These are phyloP conservation scores for Citrus sp. DNA, from an alignment of 345 rosid genomes.

Conservation along the genomic window DNA sequence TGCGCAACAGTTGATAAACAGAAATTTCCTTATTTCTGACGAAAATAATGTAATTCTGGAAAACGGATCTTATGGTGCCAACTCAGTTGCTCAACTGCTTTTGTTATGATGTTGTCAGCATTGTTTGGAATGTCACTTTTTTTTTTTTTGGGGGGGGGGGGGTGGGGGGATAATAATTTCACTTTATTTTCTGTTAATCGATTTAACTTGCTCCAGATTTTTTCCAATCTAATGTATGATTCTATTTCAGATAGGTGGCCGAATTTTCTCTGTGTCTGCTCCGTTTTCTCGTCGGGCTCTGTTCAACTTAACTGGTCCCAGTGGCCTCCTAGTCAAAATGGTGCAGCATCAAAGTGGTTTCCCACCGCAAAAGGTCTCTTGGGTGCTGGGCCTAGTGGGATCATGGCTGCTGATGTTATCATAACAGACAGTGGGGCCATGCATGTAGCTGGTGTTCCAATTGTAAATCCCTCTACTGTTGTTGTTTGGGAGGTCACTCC, in stretches of 20 bases:
- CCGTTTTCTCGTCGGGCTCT: constrained; percentile 96
- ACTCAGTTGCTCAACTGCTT: not conserved
- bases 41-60: not conserved
- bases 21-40: not conserved
- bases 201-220: not conserved
- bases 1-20: not conserved
- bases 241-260: constrained; percentile 95
- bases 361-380: constrained; percentile 93
- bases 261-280: constrained; percentile 93
- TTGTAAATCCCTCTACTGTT: constrained; percentile 96
- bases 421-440: constrained; percentile 94
- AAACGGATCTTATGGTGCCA: not conserved
- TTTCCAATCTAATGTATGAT: constrained; percentile 5
- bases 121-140: not conserved
- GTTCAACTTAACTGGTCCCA: constrained; percentile 99
- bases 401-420: constrained; percentile 99
- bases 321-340: constrained; percentile 83
- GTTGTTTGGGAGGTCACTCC: constrained; percentile 99
- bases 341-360: constrained; percentile 77
- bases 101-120: not conserved
- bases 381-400: constrained; percentile 99
- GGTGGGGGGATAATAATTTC: not conserved
- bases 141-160: too few relatives aligned
- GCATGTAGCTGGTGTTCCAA: constrained; percentile 99
- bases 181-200: not conserved